Base-by-base conservation (phyloP, 2,329 filamentous ascomycete species). In the Cadophora malorum region DNA sequence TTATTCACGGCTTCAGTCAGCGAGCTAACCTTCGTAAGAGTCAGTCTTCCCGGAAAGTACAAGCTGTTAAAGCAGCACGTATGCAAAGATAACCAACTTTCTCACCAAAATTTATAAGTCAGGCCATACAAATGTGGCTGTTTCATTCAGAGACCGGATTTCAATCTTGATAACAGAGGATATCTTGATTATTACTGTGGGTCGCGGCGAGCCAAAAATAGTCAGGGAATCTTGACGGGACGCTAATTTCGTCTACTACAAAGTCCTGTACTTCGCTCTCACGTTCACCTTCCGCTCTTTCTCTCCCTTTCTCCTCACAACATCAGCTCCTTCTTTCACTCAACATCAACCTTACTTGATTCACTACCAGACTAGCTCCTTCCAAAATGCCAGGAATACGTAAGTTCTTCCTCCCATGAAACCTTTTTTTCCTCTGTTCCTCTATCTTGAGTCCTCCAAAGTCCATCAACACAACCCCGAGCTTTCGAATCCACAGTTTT, bases 331-430 rank as follows among this genome's bases (percentile, higher is more conserved):
- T 66, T 61, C 55, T 47, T 14, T 58, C 55, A 52, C 58, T 9
- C 31, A 23, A 52, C 21, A 61, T 21, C 45, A 47, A 28, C 19
- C 3, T 38, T 19, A 47, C 38, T 9, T 56, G 47, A 49, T 59
- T 47, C 59, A 41, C 31, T 56, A 35, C 64, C 55, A 63, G 28
- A 38, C 63, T 21, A 50, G 21, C 52, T 63, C 65, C 52, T 61
- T 62, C 67, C 69, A 75, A 71, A 65, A 76, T 76, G 73, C 74
- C 74, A 65, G 75, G 74, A 64, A 69, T 76, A 65, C 75, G 75
- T 76, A 73, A 75, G 74, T 75, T 25, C 21, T 8, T 3, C 19
- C 19, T 49, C 12, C 19, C 45, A 21, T 49, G 28, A 21, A 21
- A 1, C 45, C 12, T 21, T 49, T 7, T 49, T 19, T 14, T 5